Base-by-base conservation (phyloP, 2,329 filamentous ascomycete genomes). In the Penicillium italicum region DNA sequence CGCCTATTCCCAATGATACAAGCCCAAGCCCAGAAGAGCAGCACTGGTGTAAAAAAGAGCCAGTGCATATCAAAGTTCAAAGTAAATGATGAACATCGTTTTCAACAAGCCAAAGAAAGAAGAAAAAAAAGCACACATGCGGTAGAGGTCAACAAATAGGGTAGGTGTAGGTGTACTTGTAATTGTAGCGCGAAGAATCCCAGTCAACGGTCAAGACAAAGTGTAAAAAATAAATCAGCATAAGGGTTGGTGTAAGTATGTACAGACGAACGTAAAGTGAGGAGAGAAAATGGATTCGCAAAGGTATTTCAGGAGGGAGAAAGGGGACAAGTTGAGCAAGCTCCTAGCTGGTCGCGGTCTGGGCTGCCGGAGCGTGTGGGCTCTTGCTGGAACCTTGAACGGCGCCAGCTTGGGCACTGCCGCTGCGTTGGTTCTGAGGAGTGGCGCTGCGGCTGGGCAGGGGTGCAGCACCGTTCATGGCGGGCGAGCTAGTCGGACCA, bases 371-470 rank as follows among this genome's bases (percentile, higher is more conserved):
- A 52, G 73, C 68, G 45, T 74, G 72, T 16, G 76, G 76, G 50
- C 76, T 78, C 56, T 76, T 74, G 57, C 63, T 74, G 22, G 71
- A 66, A 30, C 70, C 72, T 33, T 73, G 70, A 30, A 69, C 66
- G 22, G 67, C 57, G n/a, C 67, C 72, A 49, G 68, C 70, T 56
- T 77, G 75, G n/a, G 69, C 69, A 60, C 76, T 78, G 31, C 71
- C 71, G 59, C 73, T 74, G 50, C 77, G 72, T 62, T 79, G 77
- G 44, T 72, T 75, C 55, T 79, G 74, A 6, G 77, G 76, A 8
- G 78, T 79, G 26, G 69, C 76, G 60, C 74, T 77, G 41, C 77
- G 71, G 51, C 74, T 78, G 37, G 74, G 69, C 51, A 75, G 72
- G 45, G 73, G 65, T 46, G 73, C 71, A 37, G 70, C 71, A 44